These are phyloP conservation scores for Starmerella stellata DNA, from an alignment of 805 yeast genomes.

Conservation along the genomic window DNA sequence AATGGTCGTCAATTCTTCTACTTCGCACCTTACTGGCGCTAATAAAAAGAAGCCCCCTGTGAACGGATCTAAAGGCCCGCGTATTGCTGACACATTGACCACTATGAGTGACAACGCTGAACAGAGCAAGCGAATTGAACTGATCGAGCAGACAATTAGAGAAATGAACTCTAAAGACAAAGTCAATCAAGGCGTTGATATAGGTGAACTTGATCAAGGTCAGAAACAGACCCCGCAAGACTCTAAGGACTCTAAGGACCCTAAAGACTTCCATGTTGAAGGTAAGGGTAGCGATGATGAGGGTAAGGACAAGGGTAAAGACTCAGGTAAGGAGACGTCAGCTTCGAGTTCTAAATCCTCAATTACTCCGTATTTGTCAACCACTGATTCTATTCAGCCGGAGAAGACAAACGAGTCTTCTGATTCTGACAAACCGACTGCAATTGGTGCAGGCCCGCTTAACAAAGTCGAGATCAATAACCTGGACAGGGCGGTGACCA, in stretches of 20 bases:
- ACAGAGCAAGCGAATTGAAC: slow-evolving; percentile 12
- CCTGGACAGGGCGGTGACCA: not conserved
- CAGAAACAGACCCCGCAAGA: not conserved
- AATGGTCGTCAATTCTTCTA: not conserved
- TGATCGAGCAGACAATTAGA: slow-evolving; percentile 2
- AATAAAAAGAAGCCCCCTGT: too few relatives aligned
- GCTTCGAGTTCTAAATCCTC: too few relatives aligned
- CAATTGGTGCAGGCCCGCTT: not conserved
- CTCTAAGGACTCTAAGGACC: not conserved
- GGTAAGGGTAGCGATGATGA: not conserved
- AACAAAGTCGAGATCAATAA: not conserved
- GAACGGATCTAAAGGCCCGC: not conserved
- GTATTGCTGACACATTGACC: slow-evolving; percentile 14
- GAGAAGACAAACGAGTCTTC: too few relatives aligned
- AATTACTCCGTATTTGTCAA: too few relatives aligned
- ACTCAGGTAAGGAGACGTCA: not conserved
- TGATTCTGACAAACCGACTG: too few relatives aligned
- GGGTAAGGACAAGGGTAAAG: not conserved
- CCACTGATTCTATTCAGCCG: too few relatives aligned
- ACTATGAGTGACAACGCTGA: slow-evolving; percentile 3
- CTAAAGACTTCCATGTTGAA: not conserved
- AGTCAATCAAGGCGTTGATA: not conserved
- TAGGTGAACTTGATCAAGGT: not conserved
- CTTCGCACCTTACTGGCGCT: not conserved
- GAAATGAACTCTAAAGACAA: not conserved